A percentile compares a stretch with the other conserved stretches of the same genome.
Conservation (phyloP, 2,329 filamentous ascomycete genomes). For the Ustulina deusta region DNA sequence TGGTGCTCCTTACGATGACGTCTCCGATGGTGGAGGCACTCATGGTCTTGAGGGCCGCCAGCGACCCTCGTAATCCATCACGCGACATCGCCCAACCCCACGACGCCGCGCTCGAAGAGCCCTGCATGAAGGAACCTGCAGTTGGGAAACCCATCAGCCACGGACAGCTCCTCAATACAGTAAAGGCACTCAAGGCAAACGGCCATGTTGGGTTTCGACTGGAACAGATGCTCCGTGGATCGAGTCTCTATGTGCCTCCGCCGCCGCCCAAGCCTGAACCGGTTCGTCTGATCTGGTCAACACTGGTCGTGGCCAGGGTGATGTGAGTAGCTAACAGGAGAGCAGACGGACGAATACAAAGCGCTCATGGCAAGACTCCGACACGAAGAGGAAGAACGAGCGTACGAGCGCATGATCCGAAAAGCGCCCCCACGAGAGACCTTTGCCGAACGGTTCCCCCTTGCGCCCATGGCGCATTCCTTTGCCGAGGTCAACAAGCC, state of each 20-base stretch:
- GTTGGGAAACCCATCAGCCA: conserved; percentile 79
- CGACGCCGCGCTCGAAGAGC: conserved; percentile 54
- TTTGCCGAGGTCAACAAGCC: conserved; percentile 68
- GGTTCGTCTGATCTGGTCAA: conserved; percentile 60
- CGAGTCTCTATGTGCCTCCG: conserved; percentile 81
- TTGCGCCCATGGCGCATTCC: conserved; percentile 62
- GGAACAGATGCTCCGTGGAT: conserved; percentile 77
- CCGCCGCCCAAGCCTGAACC: conserved; percentile 81
- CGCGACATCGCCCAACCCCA: conserved; percentile 35
- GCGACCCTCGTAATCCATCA: conserved; percentile 20
- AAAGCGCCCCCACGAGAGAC: conserved; percentile 67
- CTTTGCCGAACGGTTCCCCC: conserved; percentile 70
- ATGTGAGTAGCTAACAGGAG: conserved; percentile 29
- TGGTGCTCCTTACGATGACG: conserved; percentile 86
- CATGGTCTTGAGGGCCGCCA: conserved; percentile 50
- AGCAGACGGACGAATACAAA: conserved; percentile 82
- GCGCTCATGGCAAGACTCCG: conserved; percentile 88
- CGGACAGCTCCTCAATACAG: conserved; percentile 73
- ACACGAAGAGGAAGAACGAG: conserved; percentile 81
- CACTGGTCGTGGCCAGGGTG: conserved; percentile 15
- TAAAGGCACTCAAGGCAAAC: conserved; percentile 61
- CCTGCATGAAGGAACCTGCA: conserved; percentile 61
- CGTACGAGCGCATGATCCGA: conserved; percentile 84
- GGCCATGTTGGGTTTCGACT: conserved; percentile 62
- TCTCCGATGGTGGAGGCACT: conserved; percentile 74